Conservation (phyloP, 768 basidiomycete genomes). For the Lactarius deliciosus region DNA sequence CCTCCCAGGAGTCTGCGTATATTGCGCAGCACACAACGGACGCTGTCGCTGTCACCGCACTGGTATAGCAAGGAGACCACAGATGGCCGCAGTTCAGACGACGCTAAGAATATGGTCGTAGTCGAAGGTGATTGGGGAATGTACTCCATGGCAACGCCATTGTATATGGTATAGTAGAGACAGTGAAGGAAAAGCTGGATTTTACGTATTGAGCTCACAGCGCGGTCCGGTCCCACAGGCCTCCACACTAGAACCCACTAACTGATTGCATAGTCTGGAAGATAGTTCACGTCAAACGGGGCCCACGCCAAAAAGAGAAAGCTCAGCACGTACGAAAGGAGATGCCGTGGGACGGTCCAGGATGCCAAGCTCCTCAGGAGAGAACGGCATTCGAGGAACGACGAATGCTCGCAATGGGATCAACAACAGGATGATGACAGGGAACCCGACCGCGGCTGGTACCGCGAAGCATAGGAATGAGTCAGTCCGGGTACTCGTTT, state of each 20-base stretch:
- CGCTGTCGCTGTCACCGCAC: too few species aligned
- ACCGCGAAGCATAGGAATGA: background rate
- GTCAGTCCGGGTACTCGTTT: background rate
- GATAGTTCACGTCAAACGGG: background rate
- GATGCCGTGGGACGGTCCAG: slow-evolving; percentile 92
- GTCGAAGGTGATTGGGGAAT: too few species aligned
- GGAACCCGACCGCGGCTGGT: slow-evolving; percentile 86
- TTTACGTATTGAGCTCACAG: too few species aligned
- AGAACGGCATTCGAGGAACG: slow-evolving; percentile 77
- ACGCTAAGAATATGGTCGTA: too few species aligned
- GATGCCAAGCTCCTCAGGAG: slow-evolving; percentile 71
- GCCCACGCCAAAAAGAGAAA: background rate
- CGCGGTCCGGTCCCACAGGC: too few species aligned
- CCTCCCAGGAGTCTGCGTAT: too few species aligned
- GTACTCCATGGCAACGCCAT: too few species aligned
- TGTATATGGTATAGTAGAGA: too few species aligned
- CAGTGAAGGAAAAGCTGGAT: too few species aligned
- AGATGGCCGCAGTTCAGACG: too few species aligned
- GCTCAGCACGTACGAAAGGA: slow-evolving; percentile 60
- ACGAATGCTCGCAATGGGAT: slow-evolving; percentile 71
- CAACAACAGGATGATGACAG: slow-evolving; percentile 81
- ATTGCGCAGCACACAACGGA: too few species aligned
- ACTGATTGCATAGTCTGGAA: slow-evolving; percentile 29
- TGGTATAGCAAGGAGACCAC: too few species aligned
- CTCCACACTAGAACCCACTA: slow-evolving; percentile 17